phyloP scores from a whole-genome alignment of 2,329 filamentous ascomycete genomes.

The Blastomyces silverae region DNA sequence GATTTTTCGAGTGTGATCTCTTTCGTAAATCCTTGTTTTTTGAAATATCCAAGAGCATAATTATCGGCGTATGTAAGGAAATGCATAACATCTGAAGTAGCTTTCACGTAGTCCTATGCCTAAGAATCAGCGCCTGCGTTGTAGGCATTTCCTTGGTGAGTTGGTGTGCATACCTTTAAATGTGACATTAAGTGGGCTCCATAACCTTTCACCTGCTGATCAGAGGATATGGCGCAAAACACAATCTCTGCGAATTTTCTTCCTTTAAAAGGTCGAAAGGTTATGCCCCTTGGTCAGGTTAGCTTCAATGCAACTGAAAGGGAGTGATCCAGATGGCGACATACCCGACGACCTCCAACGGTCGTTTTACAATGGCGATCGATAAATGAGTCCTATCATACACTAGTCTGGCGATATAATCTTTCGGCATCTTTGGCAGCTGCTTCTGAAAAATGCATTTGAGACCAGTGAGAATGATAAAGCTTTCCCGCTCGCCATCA shows the following conservation, averaged over 20 bases:
- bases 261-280: slow-evolving; percentile 87
- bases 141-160: background rate
- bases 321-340: slow-evolving; percentile 21
- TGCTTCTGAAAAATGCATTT: slow-evolving; percentile 99
- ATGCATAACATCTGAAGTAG: slow-evolving; percentile 94
- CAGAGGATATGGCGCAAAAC: slow-evolving; percentile 94
- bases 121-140: slow-evolving; percentile 18
- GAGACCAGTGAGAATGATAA: slow-evolving; percentile 88
- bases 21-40: slow-evolving; percentile 98
- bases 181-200: slow-evolving; percentile 97
- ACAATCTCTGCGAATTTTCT: slow-evolving; percentile 96
- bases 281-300: slow-evolving; percentile 66
- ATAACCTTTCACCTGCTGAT: slow-evolving; percentile 98
- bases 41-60: slow-evolving; percentile 97
- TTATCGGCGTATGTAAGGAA: slow-evolving; percentile 98
- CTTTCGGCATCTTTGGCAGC: slow-evolving; percentile 97
- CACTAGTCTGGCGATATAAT: slow-evolving; percentile 94
- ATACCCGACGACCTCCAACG: slow-evolving; percentile 75
- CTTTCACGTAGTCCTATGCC: slow-evolving; percentile 77
- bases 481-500: slow-evolving; percentile 76
- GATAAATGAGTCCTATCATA: slow-evolving; percentile 95
- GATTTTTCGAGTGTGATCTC: slow-evolving; percentile 87
- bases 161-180: slow-evolving; percentile 57
- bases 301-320: slow-evolving; percentile 16
- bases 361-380: slow-evolving; percentile 96